Evolutionary conservation across 164 flowering plant genomes (phyloP).

Genomic region (Vitis riparia): DNA sequence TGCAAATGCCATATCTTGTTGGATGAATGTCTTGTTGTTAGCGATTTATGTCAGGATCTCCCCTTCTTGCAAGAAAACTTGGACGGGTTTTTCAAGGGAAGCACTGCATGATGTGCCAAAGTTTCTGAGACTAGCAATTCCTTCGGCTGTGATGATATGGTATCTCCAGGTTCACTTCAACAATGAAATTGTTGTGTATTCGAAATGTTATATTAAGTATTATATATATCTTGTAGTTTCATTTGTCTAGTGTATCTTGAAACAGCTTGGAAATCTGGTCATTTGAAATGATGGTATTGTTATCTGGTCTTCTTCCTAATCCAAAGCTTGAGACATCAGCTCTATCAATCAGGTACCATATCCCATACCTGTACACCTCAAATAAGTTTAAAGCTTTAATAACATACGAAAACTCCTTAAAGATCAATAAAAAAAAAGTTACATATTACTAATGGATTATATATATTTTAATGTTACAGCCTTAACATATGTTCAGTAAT

Average conservation of each 20-base stretch:
- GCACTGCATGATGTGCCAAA: conserved; percentile 21
- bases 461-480: background rate
- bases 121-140: conserved; percentile 34
- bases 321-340: conserved; percentile 43
- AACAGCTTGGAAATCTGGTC: conserved; percentile 46
- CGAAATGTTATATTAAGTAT: no score
- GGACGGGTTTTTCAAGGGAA: conserved; percentile 34
- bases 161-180: no score
- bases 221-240: background rate
- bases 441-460: no score
- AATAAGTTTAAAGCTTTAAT: no score
- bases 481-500: conserved; percentile 28
- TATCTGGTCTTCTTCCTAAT: conserved; percentile 42
- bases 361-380: no score
- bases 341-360: conserved; percentile 34
- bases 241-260: background rate
- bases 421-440: no score
- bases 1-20: conserved; percentile 24
- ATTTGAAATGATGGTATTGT: conserved; percentile 34
- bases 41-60: conserved; percentile 18
- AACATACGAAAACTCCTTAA: no score
- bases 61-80: conserved; percentile 25
- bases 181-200: conserved; percentile 9
- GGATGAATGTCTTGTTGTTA: conserved; percentile 21
- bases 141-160: conserved; percentile 46